Conservation (phyloP, 176 grass and related monocot species). For the Bothriochloa decipiens region DNA sequence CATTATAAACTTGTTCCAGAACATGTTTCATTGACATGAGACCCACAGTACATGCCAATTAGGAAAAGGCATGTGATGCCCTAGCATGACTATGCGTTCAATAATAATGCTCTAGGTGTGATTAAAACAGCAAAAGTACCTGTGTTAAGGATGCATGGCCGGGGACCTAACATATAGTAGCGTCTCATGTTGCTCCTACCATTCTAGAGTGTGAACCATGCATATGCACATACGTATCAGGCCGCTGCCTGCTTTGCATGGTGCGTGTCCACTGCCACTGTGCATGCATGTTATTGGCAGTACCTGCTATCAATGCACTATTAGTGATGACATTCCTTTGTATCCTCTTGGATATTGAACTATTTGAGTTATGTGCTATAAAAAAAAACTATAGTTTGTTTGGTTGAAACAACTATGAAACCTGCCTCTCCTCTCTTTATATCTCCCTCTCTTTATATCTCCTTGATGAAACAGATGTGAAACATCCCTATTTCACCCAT, state of each 20-base stretch:
- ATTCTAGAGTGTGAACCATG: slow-evolving; percentile 9
- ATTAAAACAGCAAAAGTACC: slow-evolving; percentile 14
- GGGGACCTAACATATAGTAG: slow-evolving; percentile 15
- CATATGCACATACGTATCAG: not conserved
- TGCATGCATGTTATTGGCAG: slow-evolving; percentile 25
- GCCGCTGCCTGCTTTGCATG: not conserved
- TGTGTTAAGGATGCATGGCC: slow-evolving; percentile 1
- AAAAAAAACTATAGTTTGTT: too few species aligned
- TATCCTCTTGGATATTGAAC: not conserved
- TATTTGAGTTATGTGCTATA: too few species aligned
- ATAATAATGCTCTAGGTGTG: not conserved
- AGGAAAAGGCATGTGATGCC: not conserved
- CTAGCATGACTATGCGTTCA: not conserved
- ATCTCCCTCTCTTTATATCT: too few species aligned
- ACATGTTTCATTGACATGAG: not conserved
- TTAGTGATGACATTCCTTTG: not conserved
- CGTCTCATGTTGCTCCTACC: not conserved
- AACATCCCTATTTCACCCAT: too few species aligned
- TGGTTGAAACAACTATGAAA: too few species aligned
- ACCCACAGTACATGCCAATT: not conserved
- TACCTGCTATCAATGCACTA: not conserved
- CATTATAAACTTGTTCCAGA: not conserved
- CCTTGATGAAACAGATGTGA: too few species aligned
- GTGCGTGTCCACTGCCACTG: slow-evolving; percentile 21
- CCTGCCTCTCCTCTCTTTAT: too few species aligned